phyloP scores from a whole-genome alignment of 768 basidiomycete species.

The Mycena epipterygia region DNA sequence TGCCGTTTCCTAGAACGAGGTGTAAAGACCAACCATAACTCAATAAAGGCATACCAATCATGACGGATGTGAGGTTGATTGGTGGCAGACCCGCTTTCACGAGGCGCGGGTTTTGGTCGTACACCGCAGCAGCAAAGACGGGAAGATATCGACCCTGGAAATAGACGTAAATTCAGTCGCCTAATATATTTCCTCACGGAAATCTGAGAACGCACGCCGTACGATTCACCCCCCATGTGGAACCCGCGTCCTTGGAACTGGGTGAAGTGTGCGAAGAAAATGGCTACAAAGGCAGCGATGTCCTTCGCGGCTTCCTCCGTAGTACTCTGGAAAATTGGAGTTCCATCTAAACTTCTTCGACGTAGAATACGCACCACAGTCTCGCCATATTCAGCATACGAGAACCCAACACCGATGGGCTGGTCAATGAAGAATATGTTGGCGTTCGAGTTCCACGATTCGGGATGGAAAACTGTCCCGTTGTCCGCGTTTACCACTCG shows the following conservation, averaged over 20 bases:
- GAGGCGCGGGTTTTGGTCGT: constrained; percentile 60
- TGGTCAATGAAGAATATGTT: constrained; percentile 63
- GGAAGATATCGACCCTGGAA: constrained; percentile 66
- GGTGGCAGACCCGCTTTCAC: constrained; percentile 60
- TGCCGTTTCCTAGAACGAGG: constrained; percentile 54
- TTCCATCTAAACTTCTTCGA: neutral
- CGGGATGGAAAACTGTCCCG: constrained; percentile 55
- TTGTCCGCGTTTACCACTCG: constrained; percentile 54
- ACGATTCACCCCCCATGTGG: constrained; percentile 65
- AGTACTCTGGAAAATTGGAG: constrained; percentile 50
- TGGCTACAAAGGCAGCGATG: constrained; percentile 65
- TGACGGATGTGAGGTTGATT: constrained; percentile 62
- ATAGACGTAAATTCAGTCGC: neutral
- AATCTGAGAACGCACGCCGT: constrained; percentile 56
- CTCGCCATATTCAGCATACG: constrained; percentile 56
- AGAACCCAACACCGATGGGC: constrained; percentile 61
- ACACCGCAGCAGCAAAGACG: constrained; percentile 61
- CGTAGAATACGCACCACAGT: neutral
- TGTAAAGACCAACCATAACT: neutral
- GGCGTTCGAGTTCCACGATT: constrained; percentile 66
- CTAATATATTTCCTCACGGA: neutral
- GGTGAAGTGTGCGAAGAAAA: constrained; percentile 69
- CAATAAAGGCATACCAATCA: constrained; percentile 55
- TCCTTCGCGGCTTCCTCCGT: constrained; percentile 68
- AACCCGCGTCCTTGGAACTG: constrained; percentile 65